A percentile compares a stretch with the other conserved stretches of the same genome.
phyloP scores from a whole-genome alignment of 1,139 yeast genomes.

The Schwanniomyces etchellsii region DNA sequence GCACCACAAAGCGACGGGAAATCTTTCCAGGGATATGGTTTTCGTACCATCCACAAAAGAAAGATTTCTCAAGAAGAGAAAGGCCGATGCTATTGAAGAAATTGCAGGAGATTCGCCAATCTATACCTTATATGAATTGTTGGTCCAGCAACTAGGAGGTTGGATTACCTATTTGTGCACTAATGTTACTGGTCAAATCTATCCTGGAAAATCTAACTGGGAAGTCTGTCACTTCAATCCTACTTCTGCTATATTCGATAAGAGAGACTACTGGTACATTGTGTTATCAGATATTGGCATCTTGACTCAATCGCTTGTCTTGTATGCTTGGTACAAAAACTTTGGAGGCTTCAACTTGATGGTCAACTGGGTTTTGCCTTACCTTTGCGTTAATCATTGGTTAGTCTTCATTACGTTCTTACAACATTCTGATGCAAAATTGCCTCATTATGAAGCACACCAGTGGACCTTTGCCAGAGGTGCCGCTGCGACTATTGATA shows the following conservation, averaged over 20 bases:
- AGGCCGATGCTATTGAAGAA: constrained; percentile 33
- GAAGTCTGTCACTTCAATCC: constrained; percentile 48
- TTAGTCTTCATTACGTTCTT: constrained; percentile 55
- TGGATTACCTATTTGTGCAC: constrained; percentile 43
- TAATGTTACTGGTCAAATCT: constrained; percentile 51
- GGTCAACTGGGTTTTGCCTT: constrained; percentile 52
- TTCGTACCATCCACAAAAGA: constrained; percentile 53
- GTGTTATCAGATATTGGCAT: constrained; percentile 52
- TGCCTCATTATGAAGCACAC: constrained; percentile 53
- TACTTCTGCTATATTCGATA: constrained; percentile 47
- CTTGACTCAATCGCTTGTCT: constrained; percentile 29
- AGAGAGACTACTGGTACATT: constrained; percentile 50
- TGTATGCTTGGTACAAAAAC: constrained; percentile 43
- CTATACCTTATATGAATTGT: constrained; percentile 34
- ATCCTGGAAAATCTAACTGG: constrained; percentile 28
- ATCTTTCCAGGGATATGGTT: constrained; percentile 55
- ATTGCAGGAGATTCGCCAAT: constrained; percentile 52
- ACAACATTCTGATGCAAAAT: constrained; percentile 53
- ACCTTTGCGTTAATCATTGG: constrained; percentile 59
- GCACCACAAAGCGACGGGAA: constrained; percentile 64
- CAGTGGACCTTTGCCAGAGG: constrained; percentile 66
- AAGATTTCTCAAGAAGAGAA: constrained; percentile 27
- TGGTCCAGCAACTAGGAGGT: constrained; percentile 52
- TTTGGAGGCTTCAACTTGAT: constrained; percentile 45
- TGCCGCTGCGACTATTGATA: constrained; percentile 61